Evolutionary conservation across 257 asterid species (phyloP), one percentile per base, ranked within the genome.

Genomic region (Voacanga thouarsii): DNA sequence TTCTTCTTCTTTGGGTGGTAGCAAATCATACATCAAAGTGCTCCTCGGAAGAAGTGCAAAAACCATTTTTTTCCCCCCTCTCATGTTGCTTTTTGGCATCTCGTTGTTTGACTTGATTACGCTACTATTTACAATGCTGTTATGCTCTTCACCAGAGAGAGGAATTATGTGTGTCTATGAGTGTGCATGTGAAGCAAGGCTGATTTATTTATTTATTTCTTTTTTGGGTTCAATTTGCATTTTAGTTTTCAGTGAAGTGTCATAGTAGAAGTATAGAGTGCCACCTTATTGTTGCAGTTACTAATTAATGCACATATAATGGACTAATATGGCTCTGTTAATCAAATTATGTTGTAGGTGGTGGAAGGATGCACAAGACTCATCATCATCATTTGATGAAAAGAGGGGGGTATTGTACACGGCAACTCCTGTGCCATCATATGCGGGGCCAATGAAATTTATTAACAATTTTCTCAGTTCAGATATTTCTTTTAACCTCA

Each of bases 321-420:
- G 2, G 49, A 55, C 18, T 75, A 15, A 30, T 53, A 21, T 69
- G 47, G 55, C 26, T 3, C 0, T 67, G 51, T 39, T 23, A 67
- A 39, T 67, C 50, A 33, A 12, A 37, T 67, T 64, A 70, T 75
- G 75, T 78, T 80, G 65, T 82, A 95, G 98, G 86, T 95, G 99
- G 99, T 95, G 99, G 97, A 91, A 87, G 90, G 98, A 93, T 84
- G 97, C 97, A 28, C 98, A 86, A 79, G 93, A 89, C 68, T 76
- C 67, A 26, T 53, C 96, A 67, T 80, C 85, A n/a, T 83, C 82
- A 30, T 45, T 86, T 8, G 91, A 85, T 83, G 84, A 79, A 70
- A 89, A 84, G 85, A 83, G 45, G 66, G 97, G 92, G 80, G 85
- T 90, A 65, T 92, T 91, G 21, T 95, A 87, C 80, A 83, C 91